Conservation (phyloP, 352 stramenopile genomes). For the Phytopythium delawarense region DNA sequence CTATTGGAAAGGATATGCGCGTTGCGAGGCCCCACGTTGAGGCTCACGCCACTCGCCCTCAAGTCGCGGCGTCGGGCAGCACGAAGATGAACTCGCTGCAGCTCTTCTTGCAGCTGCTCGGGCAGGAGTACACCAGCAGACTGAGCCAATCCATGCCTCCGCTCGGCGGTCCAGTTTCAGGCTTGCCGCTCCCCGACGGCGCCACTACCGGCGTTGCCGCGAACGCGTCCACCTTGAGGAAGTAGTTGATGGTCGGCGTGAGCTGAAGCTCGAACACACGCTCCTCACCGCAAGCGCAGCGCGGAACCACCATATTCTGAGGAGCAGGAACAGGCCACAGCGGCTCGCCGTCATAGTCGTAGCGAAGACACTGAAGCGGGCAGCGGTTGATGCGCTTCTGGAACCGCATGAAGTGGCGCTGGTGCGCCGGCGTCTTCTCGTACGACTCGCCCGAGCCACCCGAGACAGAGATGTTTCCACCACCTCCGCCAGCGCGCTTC, state of each 20-base stretch:
- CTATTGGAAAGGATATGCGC: conserved; percentile 3
- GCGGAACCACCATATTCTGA: conserved; percentile 40
- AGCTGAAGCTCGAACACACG: conserved; percentile 82
- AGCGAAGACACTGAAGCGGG: conserved; percentile 75
- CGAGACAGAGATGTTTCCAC: conserved; percentile 5
- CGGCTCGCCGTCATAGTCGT: conserved; percentile 82
- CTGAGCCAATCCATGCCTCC: conserved; percentile 82
- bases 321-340: conserved; percentile 66
- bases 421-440: conserved; percentile 66
- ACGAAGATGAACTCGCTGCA: conserved; percentile 71
- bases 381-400: conserved; percentile 81
- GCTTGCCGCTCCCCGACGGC: background rate
- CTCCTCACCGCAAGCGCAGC: conserved; percentile 53
- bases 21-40: conserved; percentile 5
- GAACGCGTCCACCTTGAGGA: conserved; percentile 78
- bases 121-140: conserved; percentile 74
- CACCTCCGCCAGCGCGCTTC: conserved; percentile 10
- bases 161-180: conserved; percentile 11
- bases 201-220: conserved; percentile 11
- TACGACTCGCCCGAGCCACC: conserved; percentile 50
- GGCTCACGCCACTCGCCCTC: background rate
- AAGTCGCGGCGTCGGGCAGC: conserved; percentile 26
- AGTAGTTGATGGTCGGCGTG: conserved; percentile 83
- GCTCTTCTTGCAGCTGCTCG: conserved; percentile 53
- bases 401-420: conserved; percentile 82